These are phyloP conservation scores for Pythium coloratum DNA, from an alignment of 352 stramenopile species.

Conservation along the genomic window DNA sequence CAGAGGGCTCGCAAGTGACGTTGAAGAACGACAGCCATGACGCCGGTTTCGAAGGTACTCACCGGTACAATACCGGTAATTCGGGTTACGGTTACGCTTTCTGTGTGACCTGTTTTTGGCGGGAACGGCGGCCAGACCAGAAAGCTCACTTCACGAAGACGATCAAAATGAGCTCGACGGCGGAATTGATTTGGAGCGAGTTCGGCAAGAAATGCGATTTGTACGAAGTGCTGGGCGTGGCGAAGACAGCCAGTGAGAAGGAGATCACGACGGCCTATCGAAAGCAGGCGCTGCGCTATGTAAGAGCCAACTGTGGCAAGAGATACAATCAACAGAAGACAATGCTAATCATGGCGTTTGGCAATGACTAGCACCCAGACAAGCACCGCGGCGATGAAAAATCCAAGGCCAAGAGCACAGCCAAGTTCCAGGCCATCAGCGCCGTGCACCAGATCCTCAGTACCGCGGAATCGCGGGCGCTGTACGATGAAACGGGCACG, in stretches of 20 bases:
- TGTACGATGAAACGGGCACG: conserved; percentile 87
- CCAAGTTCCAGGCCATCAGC: conserved; percentile 88
- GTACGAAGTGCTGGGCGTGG: conserved; percentile 77
- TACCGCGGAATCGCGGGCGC: conserved; percentile 61
- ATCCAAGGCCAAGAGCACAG: conserved; percentile 49
- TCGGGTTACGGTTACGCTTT: not conserved
- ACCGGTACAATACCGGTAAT: conserved; percentile 3
- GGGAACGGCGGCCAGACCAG: conserved; percentile 9
- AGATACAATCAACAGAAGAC: not conserved
- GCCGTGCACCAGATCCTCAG: conserved; percentile 86
- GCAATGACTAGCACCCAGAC: conserved; percentile 80
- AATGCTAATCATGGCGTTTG: not conserved
- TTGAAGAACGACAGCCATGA: conserved; percentile 16
- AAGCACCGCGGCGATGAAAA: conserved; percentile 82
- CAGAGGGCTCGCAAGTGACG: not conserved
- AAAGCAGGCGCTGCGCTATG: conserved; percentile 71
- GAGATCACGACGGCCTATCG: conserved; percentile 72
- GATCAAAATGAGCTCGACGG: conserved; percentile 31
- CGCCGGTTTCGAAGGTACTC: not conserved
- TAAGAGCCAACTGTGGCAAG: conserved; percentile 21
- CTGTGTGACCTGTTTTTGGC: conserved; percentile 20
- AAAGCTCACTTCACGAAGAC: conserved; percentile 1
- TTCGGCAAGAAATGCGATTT: conserved; percentile 72
- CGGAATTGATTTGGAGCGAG: conserved; percentile 48
- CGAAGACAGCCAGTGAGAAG: conserved; percentile 53